Percentiles rank a stretch among this genome's conserved stretches.
phyloP scores from a whole-genome alignment of 2,329 filamentous ascomycete species.

The Claviceps capensis region DNA sequence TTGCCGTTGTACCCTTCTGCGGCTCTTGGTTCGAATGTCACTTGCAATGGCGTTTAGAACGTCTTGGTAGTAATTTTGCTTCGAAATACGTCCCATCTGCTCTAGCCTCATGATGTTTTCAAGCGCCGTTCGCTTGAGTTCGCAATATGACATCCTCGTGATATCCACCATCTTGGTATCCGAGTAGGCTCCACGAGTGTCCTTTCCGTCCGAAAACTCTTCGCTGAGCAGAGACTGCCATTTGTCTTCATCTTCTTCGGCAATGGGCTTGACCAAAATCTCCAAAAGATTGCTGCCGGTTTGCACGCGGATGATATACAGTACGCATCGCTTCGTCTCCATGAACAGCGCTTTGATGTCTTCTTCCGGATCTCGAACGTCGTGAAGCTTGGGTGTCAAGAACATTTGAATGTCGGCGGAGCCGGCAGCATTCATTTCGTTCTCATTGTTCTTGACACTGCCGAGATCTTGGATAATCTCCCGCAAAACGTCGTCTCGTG shows the following conservation, averaged over 20 bases:
- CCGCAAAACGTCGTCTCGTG: conserved; percentile 72
- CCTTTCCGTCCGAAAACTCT: conserved; percentile 55
- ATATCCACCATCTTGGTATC: conserved; percentile 81
- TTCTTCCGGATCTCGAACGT: conserved; percentile 84
- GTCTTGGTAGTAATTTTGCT: conserved; percentile 88
- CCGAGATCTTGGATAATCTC: conserved; percentile 90
- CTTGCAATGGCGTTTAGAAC: conserved; percentile 94
- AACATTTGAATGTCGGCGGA: conserved; percentile 85
- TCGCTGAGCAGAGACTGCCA: conserved; percentile 74
- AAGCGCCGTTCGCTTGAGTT: conserved; percentile 82
- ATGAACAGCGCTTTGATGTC: conserved; percentile 89
- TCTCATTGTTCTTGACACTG: conserved; percentile 92
- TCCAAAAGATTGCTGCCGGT: conserved; percentile 86
- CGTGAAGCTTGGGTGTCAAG: conserved; percentile 76
- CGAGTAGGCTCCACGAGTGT: conserved; percentile 75
- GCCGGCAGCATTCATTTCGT: conserved; percentile 75
- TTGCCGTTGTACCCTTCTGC: conserved; percentile 78
- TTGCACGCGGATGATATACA: conserved; percentile 97
- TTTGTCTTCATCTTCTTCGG: conserved; percentile 73
- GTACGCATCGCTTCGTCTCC: conserved; percentile 91
- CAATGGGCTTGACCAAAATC: conserved; percentile 83
- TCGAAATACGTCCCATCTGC: conserved; percentile 74
- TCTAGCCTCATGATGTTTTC: conserved; percentile 91
- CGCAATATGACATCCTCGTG: conserved; percentile 75
- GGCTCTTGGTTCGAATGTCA: conserved; percentile 94